Conservation (phyloP, 306 rosid genomes). For the Glycine latifolia region DNA sequence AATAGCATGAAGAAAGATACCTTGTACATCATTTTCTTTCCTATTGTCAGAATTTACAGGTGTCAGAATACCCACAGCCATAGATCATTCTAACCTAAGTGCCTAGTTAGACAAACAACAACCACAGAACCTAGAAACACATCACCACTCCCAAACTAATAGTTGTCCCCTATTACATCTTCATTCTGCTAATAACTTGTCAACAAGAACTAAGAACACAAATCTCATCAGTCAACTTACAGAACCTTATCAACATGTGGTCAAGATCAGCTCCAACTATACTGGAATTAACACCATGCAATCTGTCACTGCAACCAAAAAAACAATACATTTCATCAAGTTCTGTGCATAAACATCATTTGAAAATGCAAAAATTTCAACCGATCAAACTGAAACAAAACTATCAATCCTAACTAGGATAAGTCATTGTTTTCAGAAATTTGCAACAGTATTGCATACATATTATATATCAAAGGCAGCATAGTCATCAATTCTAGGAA, state of each 20-base stretch:
- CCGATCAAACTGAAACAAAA: no score
- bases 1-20: conserved; percentile 48
- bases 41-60: conserved; percentile 58
- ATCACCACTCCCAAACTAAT: conserved; percentile 50
- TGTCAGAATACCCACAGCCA: conserved; percentile 56
- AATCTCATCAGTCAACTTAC: conserved; percentile 48
- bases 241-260: conserved; percentile 52
- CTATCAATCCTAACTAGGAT: background rate
- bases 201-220: conserved; percentile 38
- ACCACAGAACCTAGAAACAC: background rate
- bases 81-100: conserved; percentile 48
- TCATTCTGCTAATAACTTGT: conserved; percentile 45
- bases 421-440: conserved; percentile 20
- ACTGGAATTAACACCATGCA: conserved; percentile 49
- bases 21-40: conserved; percentile 53
- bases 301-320: conserved; percentile 58
- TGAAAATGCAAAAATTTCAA: no score
- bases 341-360: no score
- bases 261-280: conserved; percentile 42
- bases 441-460: background rate
- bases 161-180: conserved; percentile 53
- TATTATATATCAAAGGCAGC: background rate
- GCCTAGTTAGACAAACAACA: conserved; percentile 64
- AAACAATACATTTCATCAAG: conserved; percentile 36
- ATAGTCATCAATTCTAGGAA: background rate